Percentiles rank a stretch among this genome's conserved stretches.
phyloP scores from a whole-genome alignment of 495 filamentous ascomycete species.

The Pyronema domesticum region DNA sequence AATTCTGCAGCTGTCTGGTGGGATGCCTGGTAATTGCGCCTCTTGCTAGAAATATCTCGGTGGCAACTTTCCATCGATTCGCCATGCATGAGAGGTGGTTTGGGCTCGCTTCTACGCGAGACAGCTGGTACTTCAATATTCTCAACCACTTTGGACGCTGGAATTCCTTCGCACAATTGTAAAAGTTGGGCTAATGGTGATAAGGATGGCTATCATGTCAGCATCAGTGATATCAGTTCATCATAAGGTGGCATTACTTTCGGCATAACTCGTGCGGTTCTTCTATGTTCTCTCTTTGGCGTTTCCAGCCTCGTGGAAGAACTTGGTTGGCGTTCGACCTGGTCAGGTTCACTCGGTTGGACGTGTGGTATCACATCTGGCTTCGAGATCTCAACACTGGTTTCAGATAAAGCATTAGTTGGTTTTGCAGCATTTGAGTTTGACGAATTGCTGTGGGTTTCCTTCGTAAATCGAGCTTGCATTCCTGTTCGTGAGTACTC shows the following conservation, averaged over 20 bases:
- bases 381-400: neutral
- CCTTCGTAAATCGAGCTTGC: slow-evolving; percentile 3
- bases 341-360: too few relatives aligned
- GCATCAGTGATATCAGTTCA: too few relatives aligned
- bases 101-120: too few relatives aligned
- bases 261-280: too few relatives aligned
- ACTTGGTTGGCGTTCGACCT: too few relatives aligned
- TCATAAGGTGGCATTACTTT: too few relatives aligned
- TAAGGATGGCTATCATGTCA: neutral
- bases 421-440: neutral
- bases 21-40: neutral
- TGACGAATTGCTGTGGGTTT: neutral
- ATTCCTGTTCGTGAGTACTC: slow-evolving; percentile 14
- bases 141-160: neutral
- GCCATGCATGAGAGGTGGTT: neutral
- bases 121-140: neutral
- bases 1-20: neutral
- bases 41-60: neutral
- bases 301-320: too few relatives aligned
- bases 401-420: neutral
- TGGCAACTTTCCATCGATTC: neutral
- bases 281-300: too few relatives aligned
- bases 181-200: neutral
- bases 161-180: neutral
- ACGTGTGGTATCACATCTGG: too few relatives aligned